Evolutionary conservation across 345 rosid genomes (phyloP).

Genomic region (Reutealis trisperma): DNA sequence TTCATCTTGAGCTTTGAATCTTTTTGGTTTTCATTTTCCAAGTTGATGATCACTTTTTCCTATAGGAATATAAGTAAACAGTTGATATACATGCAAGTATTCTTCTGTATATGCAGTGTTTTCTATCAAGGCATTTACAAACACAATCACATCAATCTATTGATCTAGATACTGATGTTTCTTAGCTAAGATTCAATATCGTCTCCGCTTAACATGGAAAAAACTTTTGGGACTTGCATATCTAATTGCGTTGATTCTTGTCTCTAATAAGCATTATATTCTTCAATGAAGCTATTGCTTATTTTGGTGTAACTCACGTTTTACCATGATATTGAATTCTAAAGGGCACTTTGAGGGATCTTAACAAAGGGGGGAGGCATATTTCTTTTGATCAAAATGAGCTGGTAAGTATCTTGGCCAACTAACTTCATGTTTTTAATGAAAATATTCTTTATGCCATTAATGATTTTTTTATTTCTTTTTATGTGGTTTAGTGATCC

Average conservation of each 20-base stretch:
- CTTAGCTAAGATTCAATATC: neutral
- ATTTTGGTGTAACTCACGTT: slow-evolving; percentile 15
- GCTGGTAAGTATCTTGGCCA: slow-evolving; percentile 33
- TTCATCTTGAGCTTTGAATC: neutral
- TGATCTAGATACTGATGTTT: neutral
- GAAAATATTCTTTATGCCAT: neutral
- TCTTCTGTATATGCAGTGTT: neutral
- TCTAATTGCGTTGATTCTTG: neutral
- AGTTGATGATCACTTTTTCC: neutral
- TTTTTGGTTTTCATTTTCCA: neutral
- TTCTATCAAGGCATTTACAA: neutral
- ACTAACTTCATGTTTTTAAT: neutral
- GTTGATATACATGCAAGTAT: neutral
- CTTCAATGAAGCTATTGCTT: slow-evolving; percentile 3
- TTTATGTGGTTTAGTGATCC: neutral
- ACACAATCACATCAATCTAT: neutral
- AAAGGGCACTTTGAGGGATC: slow-evolving; percentile 56
- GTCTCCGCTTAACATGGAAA: neutral
- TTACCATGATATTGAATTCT: slow-evolving; percentile 6
- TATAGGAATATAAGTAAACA: neutral
- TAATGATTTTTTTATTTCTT: neutral
- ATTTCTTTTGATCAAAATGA: slow-evolving; percentile 34
- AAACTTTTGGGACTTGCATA: neutral
- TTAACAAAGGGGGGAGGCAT: slow-evolving; percentile 43
- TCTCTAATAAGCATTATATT: neutral